Base-by-base conservation (phyloP, 371 early-diverging fungal species). In the Rhizopus microsporus region DNA sequence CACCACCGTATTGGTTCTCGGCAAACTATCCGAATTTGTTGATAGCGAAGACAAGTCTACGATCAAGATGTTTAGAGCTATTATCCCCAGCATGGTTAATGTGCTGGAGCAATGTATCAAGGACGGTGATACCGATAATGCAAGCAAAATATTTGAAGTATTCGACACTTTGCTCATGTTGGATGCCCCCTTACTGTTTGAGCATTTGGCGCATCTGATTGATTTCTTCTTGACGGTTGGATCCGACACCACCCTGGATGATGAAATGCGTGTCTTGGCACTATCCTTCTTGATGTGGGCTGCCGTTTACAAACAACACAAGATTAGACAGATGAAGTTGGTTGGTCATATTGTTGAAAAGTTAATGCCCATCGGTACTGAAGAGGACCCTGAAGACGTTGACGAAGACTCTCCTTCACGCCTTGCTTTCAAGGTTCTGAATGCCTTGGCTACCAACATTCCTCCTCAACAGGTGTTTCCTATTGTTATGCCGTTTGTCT, bases 391-490 rank as follows among this genome's bases (percentile, higher is more conserved):
- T 8, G 92, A 85, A 30, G 93, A 93, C 67, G 65, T 75, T 7
- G 90, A 91, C 61, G 94, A 93, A 34, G 93, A 93, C 51, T 87
- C 88, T 33, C 88, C 93, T 7, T 83, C 90, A 47, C 63, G 73
- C 35, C 30, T 83, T 23, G 88, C 88, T 17, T 75, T 87, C 68
- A 84, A 83, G 58, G 82, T 88, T 12, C 74, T 92, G 51, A 89
- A 86, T 56, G 78, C 87, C 33, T 62, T 95, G 37, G 85, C 92
- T 33, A 87, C 87, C 33, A 83, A 88, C 54, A 74, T 94, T 34
- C 89, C 95, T 17, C 92, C 95, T 48, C 84, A 87, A 56, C 87
- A 91, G 55, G 90, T 95, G 15, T 94, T 92, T 74, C 90, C 93
- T 23, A 65, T 81, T n/a, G 82, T 91, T 40, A 78, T 87, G 66